Evolutionary conservation across 2,329 filamentous ascomycete species (phyloP).

Genomic region (Volutella citrinella): DNA sequence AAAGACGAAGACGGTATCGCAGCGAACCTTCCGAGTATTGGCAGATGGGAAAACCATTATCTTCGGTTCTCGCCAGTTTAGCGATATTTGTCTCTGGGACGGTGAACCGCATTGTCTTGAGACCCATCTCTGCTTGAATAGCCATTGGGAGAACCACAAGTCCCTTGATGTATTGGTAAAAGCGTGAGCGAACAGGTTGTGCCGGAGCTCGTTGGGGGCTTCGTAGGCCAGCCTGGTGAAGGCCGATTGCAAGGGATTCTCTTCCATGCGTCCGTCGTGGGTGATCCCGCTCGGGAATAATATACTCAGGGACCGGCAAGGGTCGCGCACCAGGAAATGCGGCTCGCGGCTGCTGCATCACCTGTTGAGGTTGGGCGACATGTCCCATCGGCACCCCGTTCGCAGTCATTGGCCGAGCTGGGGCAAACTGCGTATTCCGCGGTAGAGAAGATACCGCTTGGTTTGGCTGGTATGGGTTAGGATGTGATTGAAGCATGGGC

Average conservation of each 20-base stretch:
- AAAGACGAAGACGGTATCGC: constrained; percentile 68
- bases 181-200: constrained; percentile 27
- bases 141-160: constrained; percentile 47
- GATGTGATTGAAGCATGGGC: too few relatives aligned
- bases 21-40: constrained; percentile 50
- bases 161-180: constrained; percentile 57
- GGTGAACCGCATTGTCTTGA: constrained; percentile 46
- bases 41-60: constrained; percentile 33
- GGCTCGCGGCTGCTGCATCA: too few relatives aligned
- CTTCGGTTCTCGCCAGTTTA: constrained; percentile 30
- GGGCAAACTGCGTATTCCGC: too few relatives aligned
- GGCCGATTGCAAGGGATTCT: constrained; percentile 38
- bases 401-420: too few relatives aligned
- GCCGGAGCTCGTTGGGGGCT: constrained; percentile 45
- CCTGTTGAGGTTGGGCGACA: too few relatives aligned
- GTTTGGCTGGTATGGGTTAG: too few relatives aligned
- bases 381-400: too few relatives aligned
- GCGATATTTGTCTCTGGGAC: constrained; percentile 36
- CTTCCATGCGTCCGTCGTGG: constrained; percentile 40
- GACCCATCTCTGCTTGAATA: constrained; percentile 31
- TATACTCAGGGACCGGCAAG: neutral
- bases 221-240: constrained; percentile 46
- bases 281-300: constrained; percentile 31
- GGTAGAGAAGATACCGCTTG: too few relatives aligned
- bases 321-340: too few relatives aligned